Percentiles rank a stretch among this genome's conserved stretches.
These are phyloP conservation scores for Aspergillus campestris DNA, from an alignment of 495 filamentous ascomycete genomes.

Conservation along the genomic window DNA sequence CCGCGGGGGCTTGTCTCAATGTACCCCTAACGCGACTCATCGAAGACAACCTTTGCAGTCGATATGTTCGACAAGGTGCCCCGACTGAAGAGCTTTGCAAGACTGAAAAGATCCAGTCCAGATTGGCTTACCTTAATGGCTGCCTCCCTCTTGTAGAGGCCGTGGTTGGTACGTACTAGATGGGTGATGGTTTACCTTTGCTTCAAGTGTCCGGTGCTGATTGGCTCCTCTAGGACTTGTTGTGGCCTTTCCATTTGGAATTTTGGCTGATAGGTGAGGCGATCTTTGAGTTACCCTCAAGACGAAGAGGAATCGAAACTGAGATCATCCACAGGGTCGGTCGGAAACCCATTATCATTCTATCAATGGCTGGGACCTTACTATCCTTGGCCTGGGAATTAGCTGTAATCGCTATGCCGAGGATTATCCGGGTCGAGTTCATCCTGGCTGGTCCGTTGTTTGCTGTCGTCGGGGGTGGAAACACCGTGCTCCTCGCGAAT, in stretches of 20 bases:
- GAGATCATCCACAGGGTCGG: not conserved
- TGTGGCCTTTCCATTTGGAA: constrained; percentile 5
- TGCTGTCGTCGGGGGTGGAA: constrained; percentile 1
- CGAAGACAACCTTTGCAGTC: too few species aligned
- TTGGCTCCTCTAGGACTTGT: constrained; percentile 1
- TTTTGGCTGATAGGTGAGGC: constrained; percentile 4
- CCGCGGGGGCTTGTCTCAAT: too few species aligned
- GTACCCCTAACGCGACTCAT: too few species aligned
- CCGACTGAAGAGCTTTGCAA: constrained; percentile 3
- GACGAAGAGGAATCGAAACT: too few species aligned
- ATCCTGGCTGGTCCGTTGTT: constrained; percentile 1
- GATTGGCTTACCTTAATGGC: constrained; percentile 5
- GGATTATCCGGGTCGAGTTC: not conserved
- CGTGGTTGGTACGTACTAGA: constrained; percentile 3
- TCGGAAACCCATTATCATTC: constrained; percentile 1
- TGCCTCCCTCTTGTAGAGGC: constrained; percentile 3
- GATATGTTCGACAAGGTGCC: too few species aligned
- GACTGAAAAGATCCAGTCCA: constrained; percentile 3
- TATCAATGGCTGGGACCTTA: not conserved
- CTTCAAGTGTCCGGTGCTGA: too few species aligned
- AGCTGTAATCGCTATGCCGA: not conserved
- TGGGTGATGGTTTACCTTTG: too few species aligned
- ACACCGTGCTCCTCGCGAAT: constrained; percentile 2
- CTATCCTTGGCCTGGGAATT: not conserved
- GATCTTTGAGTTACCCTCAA: too few species aligned